phyloP scores from a whole-genome alignment of 345 rosid species.

The Erodium maritimum region DNA sequence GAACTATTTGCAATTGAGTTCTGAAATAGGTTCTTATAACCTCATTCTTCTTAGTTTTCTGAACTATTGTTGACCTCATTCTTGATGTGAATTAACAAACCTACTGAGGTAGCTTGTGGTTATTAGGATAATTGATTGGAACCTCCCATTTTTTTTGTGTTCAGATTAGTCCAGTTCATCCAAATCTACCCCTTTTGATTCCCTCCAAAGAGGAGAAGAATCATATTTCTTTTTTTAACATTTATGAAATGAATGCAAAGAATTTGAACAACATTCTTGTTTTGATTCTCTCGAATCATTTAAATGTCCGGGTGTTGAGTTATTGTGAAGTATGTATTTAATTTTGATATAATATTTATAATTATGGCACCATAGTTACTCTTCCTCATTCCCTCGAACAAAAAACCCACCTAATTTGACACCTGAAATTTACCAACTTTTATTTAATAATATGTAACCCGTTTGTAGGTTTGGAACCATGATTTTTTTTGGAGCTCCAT shows the following conservation, averaged over 20 bases:
- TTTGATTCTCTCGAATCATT: not conserved
- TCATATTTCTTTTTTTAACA: not conserved
- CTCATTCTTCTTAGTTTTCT: not conserved
- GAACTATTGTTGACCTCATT: not conserved
- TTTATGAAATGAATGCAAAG: not conserved
- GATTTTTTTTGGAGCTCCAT: conserved; percentile 92
- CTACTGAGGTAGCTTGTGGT: not conserved
- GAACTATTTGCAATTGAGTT: not conserved
- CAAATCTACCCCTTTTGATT: not conserved
- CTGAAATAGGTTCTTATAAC: not conserved
- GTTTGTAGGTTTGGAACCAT: conserved; percentile 82
- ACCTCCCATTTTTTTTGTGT: not conserved
- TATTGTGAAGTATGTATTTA: not conserved
- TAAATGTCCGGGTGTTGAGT: not conserved
- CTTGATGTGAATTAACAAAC: not conserved
- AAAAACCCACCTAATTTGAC: not conserved
- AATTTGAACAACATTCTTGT: not conserved
- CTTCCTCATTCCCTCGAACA: not conserved
- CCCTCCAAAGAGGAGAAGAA: not conserved
- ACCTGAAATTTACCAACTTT: not conserved
- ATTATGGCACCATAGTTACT: not conserved
- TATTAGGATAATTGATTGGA: not conserved
- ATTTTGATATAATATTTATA: not conserved
- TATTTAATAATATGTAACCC: not conserved
- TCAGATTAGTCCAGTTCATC: not conserved